Evolutionary conservation across 2,329 filamentous ascomycete genomes (phyloP).

Genomic region (Penicillium freii): DNA sequence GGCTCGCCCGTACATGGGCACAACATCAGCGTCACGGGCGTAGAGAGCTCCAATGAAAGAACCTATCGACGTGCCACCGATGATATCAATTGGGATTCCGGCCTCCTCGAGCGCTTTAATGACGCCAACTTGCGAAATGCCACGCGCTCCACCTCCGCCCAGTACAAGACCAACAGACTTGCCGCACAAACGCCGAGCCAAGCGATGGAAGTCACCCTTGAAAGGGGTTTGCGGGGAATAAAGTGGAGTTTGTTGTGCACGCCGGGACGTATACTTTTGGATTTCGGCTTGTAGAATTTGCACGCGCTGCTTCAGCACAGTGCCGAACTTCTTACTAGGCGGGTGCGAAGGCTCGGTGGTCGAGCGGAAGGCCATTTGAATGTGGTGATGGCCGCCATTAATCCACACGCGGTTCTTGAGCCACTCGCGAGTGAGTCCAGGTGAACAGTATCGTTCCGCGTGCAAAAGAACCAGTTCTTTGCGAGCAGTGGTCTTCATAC

Average conservation of each 20-base stretch:
- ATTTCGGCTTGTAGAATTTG: slow-evolving; percentile 96
- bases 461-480: slow-evolving; percentile 92
- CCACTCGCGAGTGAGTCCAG: slow-evolving; percentile 85
- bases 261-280: slow-evolving; percentile 94
- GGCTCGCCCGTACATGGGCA: slow-evolving; percentile 92
- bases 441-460: slow-evolving; percentile 78
- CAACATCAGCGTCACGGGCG: slow-evolving; percentile 91
- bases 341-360: slow-evolving; percentile 74
- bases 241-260: slow-evolving; percentile 80
- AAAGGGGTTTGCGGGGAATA: slow-evolving; percentile 90
- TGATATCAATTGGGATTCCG: slow-evolving; percentile 90
- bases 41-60: slow-evolving; percentile 94
- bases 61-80: slow-evolving; percentile 95
- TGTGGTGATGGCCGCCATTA: slow-evolving; percentile 94
- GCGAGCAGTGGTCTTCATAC: slow-evolving; percentile 93
- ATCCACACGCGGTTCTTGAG: slow-evolving; percentile 93
- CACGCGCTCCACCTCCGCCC: slow-evolving; percentile 87
- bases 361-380: slow-evolving; percentile 87
- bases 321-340: slow-evolving; percentile 74
- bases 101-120: slow-evolving; percentile 94
- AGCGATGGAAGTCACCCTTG: slow-evolving; percentile 93
- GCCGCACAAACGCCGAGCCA: slow-evolving; percentile 84
- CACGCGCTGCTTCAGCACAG: slow-evolving; percentile 84
- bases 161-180: slow-evolving; percentile 93
- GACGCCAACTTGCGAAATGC: slow-evolving; percentile 88